Evolutionary conservation across 2,329 filamentous ascomycete species (phyloP).

Genomic region (Neopestalotiopsis rosae): DNA sequence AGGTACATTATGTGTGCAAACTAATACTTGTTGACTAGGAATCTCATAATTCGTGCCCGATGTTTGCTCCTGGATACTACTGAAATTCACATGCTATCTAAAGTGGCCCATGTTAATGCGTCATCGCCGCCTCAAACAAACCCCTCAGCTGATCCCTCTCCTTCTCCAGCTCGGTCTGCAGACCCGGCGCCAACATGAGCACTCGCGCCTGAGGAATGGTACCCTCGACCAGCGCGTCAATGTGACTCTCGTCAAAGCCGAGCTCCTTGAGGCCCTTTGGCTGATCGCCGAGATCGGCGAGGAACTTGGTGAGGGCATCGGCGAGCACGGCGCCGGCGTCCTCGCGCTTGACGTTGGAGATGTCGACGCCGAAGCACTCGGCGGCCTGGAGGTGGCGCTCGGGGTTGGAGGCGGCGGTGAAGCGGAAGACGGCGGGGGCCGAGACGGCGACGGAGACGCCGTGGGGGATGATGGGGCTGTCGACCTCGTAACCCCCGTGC

Average conservation of each 20-base stretch:
- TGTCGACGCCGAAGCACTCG: slow-evolving; percentile 88
- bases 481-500: slow-evolving; percentile 84
- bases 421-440: slow-evolving; percentile 90
- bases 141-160: slow-evolving; percentile 74
- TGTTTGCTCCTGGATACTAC: too few relatives aligned
- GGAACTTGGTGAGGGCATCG: slow-evolving; percentile 82
- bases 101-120: slow-evolving; percentile 34
- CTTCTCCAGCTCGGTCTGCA: slow-evolving; percentile 71
- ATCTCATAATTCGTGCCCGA: too few relatives aligned
- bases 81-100: neutral
- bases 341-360: slow-evolving; percentile 85
- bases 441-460: slow-evolving; percentile 95
- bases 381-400: slow-evolving; percentile 90
- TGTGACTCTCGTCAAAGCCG: slow-evolving; percentile 77
- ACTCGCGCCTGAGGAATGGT: slow-evolving; percentile 93
- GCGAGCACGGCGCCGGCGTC: slow-evolving; percentile 87
- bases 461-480: slow-evolving; percentile 85
- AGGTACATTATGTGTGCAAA: too few relatives aligned
- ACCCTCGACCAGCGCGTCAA: slow-evolving; percentile 88
- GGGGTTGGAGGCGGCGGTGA: slow-evolving; percentile 90
- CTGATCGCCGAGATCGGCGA: slow-evolving; percentile 86
- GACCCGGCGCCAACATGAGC: slow-evolving; percentile 84
- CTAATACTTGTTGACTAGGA: too few relatives aligned
- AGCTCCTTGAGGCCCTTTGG: slow-evolving; percentile 83
- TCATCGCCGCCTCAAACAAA: slow-evolving; percentile 69